These are phyloP conservation scores for Westerdykella aurantiaca DNA, from an alignment of 2,329 filamentous ascomycete genomes.

Conservation along the genomic window DNA sequence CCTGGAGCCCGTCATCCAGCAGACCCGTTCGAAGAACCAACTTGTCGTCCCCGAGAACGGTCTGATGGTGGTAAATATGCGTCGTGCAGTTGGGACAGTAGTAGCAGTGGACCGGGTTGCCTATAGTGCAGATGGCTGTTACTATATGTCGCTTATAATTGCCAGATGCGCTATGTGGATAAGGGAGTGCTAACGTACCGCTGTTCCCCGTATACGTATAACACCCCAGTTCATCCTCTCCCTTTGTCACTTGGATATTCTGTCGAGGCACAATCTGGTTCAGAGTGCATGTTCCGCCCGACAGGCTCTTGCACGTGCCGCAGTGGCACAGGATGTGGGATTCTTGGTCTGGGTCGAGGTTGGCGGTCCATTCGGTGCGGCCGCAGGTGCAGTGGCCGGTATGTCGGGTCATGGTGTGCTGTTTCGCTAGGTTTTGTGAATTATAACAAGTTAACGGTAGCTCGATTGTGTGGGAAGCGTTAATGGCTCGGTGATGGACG, in stretches of 20 bases:
- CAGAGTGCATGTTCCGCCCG: constrained; percentile 48
- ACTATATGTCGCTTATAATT: constrained; percentile 1
- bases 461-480: no score
- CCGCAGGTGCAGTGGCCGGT: constrained; percentile 53
- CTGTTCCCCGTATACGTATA: constrained; percentile 55
- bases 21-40: constrained; percentile 50
- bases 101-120: constrained; percentile 53
- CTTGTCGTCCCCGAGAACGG: constrained; percentile 45
- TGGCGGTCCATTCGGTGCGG: constrained; percentile 48
- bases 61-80: constrained; percentile 52
- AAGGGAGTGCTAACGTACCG: constrained; percentile 29
- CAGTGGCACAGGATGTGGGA: constrained; percentile 50
- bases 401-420: constrained; percentile 40
- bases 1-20: constrained; percentile 41
- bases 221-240: constrained; percentile 40
- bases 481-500: no score
- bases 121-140: constrained; percentile 20
- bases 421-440: no score
- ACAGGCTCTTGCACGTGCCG: constrained; percentile 52
- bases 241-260: constrained; percentile 49
- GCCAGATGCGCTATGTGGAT: neutral
- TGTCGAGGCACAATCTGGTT: constrained; percentile 50
- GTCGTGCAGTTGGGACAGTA: constrained; percentile 53
- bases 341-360: constrained; percentile 42
- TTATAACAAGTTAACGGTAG: no score